These are phyloP conservation scores for Penicillium malachiteum DNA, from an alignment of 495 filamentous ascomycete genomes.

Conservation along the genomic window DNA sequence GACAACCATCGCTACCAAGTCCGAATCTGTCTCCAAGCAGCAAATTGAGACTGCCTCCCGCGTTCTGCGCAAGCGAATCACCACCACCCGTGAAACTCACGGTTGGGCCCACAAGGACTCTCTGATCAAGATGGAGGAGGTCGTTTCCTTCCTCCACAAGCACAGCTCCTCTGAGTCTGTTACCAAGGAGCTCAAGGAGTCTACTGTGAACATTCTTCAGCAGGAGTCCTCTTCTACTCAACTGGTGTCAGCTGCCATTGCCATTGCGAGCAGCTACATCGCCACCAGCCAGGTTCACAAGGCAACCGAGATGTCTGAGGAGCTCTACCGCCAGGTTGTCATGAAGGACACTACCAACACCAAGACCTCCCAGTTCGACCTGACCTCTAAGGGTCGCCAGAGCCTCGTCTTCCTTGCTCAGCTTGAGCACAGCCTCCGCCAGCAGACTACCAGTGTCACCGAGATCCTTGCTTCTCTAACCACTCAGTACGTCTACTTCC, in stretches of 20 bases:
- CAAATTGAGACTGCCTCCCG: constrained; percentile 28
- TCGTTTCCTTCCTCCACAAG: constrained; percentile 32
- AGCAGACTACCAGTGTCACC: constrained; percentile 29
- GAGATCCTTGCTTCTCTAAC: constrained; percentile 37
- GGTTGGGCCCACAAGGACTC: constrained; percentile 42
- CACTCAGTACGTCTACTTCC: constrained; percentile 39
- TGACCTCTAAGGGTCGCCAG: constrained; percentile 31
- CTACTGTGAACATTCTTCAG: constrained; percentile 30
- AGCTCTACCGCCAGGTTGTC: constrained; percentile 38
- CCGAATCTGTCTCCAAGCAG: constrained; percentile 21
- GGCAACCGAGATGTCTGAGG: constrained; percentile 29
- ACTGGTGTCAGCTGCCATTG: constrained; percentile 29
- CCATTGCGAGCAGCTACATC: constrained; percentile 36
- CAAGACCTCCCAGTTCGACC: constrained; percentile 21
- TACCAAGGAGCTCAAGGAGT: constrained; percentile 29
- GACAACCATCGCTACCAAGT: constrained; percentile 18
- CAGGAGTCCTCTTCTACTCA: constrained; percentile 29
- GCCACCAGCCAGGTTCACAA: constrained; percentile 28
- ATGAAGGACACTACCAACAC: constrained; percentile 26
- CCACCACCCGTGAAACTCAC: constrained; percentile 25
- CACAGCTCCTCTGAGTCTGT: constrained; percentile 26
- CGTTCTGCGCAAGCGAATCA: constrained; percentile 29
- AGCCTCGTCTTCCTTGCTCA: constrained; percentile 40
- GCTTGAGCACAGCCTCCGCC: constrained; percentile 34
- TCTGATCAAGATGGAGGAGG: constrained; percentile 31